Base-by-base conservation (phyloP, 495 filamentous ascomycete species). In the Penicillium paradoxum region DNA sequence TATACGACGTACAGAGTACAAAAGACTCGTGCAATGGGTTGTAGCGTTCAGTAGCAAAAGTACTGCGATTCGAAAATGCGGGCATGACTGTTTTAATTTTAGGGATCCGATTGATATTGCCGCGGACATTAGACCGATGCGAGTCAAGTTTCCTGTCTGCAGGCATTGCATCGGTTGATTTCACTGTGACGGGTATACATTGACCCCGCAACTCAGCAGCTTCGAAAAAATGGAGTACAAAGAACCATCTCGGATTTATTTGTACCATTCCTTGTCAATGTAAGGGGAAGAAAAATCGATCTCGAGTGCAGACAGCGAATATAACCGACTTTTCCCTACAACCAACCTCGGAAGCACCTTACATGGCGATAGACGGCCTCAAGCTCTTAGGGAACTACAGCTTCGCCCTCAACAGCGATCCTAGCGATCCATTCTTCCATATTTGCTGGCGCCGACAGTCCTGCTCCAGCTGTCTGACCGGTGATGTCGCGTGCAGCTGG, bases 401-500 rank as follows among this genome's bases (percentile, higher is more conserved):
- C 51, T 30, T 17, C 38, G 39, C 30, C 27, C 17, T 50, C n/a
- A 36, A 25, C 29, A 37, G 17, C 38, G 49, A 68, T 1, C 22
- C 14, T 10, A 56, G 38, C 33, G 70, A 74, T 29, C 59, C 67
- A 14, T 61, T 74, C 14, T 74, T 76, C 44, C 57, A 66, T 29
- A 22, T 65, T 22, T 78, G 75, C 56, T 78, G 75, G 75, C 60
- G 72, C 10, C 63, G 70, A 14, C 75, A 78, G 53, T 73, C 74
- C 7, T 78, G 75, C 51, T 60, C 61, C n/a, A 51, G 57, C 24
- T 78, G 75, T 55, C 51, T 78, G 29, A 43, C 61, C 29, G 67
- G 70, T 7, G 59, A 66, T 48, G 54, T 66, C 11, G 56, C 62
- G 22, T 82, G 79, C 65, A 78, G 78, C 38, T 82, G 79, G 79